phyloP scores from a whole-genome alignment of 768 basidiomycete genomes.

The Suillus cothurnatus region DNA sequence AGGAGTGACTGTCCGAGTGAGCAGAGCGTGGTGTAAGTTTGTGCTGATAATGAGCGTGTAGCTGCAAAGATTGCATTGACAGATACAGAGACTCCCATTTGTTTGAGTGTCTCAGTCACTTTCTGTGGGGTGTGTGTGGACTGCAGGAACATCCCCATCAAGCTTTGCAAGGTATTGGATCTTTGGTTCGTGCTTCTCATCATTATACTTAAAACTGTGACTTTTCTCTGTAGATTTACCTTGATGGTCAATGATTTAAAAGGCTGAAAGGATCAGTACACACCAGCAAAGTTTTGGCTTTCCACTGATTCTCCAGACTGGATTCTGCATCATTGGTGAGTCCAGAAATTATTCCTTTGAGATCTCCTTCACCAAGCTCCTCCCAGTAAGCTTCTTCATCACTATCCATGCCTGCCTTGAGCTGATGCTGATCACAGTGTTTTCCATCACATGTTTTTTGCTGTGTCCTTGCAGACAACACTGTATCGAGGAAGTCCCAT shows the following conservation, averaged over 20 bases:
- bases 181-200: slow-evolving; percentile 33
- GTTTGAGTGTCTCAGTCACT: slow-evolving; percentile 32
- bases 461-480: neutral
- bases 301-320: neutral
- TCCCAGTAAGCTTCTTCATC: neutral
- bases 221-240: neutral
- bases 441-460: slow-evolving; percentile 17
- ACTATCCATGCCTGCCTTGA: slow-evolving; percentile 13
- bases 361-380: slow-evolving; percentile 1
- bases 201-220: neutral
- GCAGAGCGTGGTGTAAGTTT: slow-evolving; percentile 19
- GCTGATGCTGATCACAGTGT: slow-evolving; percentile 11
- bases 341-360: neutral
- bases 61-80: slow-evolving; percentile 26
- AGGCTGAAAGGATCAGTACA: neutral
- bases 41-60: slow-evolving; percentile 29
- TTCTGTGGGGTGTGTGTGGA: slow-evolving; percentile 30
- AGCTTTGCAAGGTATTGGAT: slow-evolving; percentile 17
- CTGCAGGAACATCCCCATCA: slow-evolving; percentile 23
- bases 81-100: slow-evolving; percentile 35
- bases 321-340: neutral
- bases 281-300: neutral
- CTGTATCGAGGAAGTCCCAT: neutral
- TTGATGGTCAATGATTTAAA: neutral
- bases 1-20: slow-evolving; percentile 27